Evolutionary conservation across 1,284 basidiomycete genomes (phyloP).

Genomic region (Tilletiopsis washingtonensis): DNA sequence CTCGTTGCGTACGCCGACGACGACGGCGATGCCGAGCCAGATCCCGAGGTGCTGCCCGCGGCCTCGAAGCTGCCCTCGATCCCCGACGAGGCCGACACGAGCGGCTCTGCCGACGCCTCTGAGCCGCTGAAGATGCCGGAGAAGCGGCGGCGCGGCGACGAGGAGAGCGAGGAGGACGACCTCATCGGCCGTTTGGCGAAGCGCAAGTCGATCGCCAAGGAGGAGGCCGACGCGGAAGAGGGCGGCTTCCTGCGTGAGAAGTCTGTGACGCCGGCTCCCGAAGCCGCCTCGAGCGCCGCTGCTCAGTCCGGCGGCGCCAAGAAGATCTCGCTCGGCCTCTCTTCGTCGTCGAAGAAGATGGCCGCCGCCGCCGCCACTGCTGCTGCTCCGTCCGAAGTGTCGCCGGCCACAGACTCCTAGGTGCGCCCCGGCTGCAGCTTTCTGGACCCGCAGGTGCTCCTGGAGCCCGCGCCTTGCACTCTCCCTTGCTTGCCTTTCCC

Average conservation of each 20-base stretch:
- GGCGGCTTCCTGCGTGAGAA: background rate
- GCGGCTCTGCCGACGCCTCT: background rate
- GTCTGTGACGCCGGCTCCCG: background rate
- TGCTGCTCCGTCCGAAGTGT: too few relatives aligned
- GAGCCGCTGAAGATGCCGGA: background rate
- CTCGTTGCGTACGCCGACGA: constrained; percentile 1
- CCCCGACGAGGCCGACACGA: too few relatives aligned
- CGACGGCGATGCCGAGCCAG: constrained; percentile 1
- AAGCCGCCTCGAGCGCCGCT: background rate
- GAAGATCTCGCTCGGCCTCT: constrained; percentile 3
- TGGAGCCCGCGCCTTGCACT: too few relatives aligned
- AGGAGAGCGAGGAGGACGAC: constrained; percentile 4
- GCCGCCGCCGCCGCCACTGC: background rate
- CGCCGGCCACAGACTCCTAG: too few relatives aligned
- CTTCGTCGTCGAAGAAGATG: background rate
- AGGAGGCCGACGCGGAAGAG: background rate
- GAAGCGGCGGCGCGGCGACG: constrained; percentile 1
- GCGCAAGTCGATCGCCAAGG: background rate
- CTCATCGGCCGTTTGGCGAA: constrained; percentile 4
- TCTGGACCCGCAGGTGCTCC: too few relatives aligned
- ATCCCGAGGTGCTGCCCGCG: background rate
- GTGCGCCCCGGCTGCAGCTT: too few relatives aligned
- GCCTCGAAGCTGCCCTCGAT: background rate
- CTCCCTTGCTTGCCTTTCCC: too few relatives aligned
- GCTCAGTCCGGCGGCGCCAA: too few relatives aligned